Conservation (phyloP, 2,329 filamentous ascomycete species). For the Incumbomyces delicatus region DNA sequence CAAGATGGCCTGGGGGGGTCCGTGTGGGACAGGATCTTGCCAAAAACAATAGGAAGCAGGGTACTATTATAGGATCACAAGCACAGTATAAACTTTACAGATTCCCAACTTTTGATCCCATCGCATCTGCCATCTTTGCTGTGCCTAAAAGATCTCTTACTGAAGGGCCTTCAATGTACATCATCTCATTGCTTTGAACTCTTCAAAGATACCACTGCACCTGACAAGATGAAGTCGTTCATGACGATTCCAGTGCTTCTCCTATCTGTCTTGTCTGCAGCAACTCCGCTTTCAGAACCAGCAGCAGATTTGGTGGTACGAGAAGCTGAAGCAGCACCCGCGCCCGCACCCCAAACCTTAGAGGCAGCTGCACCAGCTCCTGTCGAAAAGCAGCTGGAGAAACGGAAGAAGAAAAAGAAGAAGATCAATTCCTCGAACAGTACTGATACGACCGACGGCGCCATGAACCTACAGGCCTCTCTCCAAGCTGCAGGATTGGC, state of each 20-base stretch:
- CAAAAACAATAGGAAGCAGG: no score
- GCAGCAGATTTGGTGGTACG: background rate
- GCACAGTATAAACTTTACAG: no score
- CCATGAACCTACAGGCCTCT: background rate
- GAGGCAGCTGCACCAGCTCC: background rate
- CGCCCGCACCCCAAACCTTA: background rate
- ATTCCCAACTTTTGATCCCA: no score
- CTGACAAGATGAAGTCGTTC: background rate
- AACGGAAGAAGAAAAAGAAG: conserved; percentile 1
- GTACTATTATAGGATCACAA: no score
- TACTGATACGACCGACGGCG: background rate
- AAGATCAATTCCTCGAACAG: background rate
- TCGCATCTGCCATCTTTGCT: no score
- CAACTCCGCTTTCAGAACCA: background rate
- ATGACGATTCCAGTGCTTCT: background rate
- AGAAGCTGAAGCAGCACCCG: background rate
- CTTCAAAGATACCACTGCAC: background rate
- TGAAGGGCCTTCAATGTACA: background rate
- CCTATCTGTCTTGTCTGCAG: background rate
- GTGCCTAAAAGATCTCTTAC: no score
- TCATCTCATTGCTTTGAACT: background rate
- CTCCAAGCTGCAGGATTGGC: background rate
- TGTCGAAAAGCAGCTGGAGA: background rate
- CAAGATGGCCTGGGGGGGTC: no score
- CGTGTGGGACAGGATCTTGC: no score